These are phyloP conservation scores for Apiospora malaysiana DNA, from an alignment of 2,329 filamentous ascomycete genomes.

Conservation along the genomic window DNA sequence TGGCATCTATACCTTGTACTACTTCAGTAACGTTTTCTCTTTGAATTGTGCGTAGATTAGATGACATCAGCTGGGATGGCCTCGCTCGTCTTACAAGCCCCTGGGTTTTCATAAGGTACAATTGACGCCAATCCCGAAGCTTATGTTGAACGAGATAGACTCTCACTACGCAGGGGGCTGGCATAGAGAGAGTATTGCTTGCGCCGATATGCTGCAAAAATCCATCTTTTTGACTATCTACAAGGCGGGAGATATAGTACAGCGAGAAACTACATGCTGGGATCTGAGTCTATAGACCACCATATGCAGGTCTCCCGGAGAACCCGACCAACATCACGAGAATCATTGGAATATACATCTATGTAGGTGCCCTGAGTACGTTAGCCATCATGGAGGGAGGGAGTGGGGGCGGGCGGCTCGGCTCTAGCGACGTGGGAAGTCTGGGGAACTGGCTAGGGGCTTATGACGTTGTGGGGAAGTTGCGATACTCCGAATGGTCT, in stretches of 20 bases:
- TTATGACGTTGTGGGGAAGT: constrained; percentile 12
- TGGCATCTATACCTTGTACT: neutral
- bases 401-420: neutral
- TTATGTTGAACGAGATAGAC: neutral
- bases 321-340: neutral
- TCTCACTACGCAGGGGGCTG: neutral
- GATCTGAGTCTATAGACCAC: neutral
- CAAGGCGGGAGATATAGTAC: neutral
- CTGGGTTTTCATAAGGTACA: neutral
- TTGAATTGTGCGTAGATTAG: neutral
- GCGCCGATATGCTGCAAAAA: neutral
- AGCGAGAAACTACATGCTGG: neutral
- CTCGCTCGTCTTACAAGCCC: neutral
- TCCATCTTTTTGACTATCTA: neutral
- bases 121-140: neutral
- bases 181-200: too few relatives aligned
- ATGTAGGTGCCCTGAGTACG: neutral
- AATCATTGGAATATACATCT: neutral
- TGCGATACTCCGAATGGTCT: neutral
- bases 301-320: neutral
- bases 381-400: too few relatives aligned
- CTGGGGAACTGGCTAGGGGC: neutral
- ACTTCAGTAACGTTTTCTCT: neutral
- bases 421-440: constrained; percentile 1
- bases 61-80: neutral